Percentiles rank a stretch among this genome's conserved stretches.
These are phyloP conservation scores for Cryptococcus amylolentus DNA, from an alignment of 1,284 basidiomycete genomes.

Conservation along the genomic window DNA sequence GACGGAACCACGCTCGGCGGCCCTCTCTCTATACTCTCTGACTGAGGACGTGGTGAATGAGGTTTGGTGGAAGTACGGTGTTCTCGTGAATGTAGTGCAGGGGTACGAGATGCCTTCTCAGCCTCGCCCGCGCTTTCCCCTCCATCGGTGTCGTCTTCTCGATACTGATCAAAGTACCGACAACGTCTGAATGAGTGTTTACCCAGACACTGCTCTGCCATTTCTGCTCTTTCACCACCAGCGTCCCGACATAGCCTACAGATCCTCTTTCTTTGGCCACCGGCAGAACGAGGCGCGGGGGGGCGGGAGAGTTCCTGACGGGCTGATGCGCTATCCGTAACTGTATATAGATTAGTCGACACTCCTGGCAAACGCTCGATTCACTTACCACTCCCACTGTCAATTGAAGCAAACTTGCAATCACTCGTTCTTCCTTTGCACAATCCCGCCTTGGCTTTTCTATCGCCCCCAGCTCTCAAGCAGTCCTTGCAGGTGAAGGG, in stretches of 20 bases:
- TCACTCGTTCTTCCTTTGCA: conserved; percentile 19
- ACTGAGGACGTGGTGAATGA: too few species aligned
- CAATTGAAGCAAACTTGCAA: conserved; percentile 12
- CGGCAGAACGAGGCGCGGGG: not conserved
- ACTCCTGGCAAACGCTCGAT: not conserved
- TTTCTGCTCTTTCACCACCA: conserved; percentile 18
- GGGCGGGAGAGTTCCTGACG: not conserved
- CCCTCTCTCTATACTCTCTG: too few species aligned
- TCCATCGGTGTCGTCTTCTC: not conserved
- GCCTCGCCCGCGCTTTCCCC: not conserved
- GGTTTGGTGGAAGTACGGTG: not conserved
- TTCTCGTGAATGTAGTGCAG: not conserved
- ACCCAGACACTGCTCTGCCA: conserved; percentile 11
- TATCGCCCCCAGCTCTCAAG: conserved; percentile 11
- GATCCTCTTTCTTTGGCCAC: not conserved
- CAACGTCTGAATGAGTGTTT: not conserved
- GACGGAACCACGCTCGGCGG: not conserved
- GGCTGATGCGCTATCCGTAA: not conserved
- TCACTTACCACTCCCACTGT: not conserved
- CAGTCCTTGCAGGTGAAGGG: conserved; percentile 15
- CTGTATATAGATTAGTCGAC: not conserved
- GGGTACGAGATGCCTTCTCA: not conserved
- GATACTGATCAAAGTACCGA: not conserved
- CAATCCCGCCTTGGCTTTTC: conserved; percentile 14
- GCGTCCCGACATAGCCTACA: conserved; percentile 16